Percentiles rank a stretch among this genome's conserved stretches.
These are phyloP conservation scores for Tolypocladium cylindrosporum DNA, from an alignment of 2,329 filamentous ascomycete genomes.

Conservation along the genomic window DNA sequence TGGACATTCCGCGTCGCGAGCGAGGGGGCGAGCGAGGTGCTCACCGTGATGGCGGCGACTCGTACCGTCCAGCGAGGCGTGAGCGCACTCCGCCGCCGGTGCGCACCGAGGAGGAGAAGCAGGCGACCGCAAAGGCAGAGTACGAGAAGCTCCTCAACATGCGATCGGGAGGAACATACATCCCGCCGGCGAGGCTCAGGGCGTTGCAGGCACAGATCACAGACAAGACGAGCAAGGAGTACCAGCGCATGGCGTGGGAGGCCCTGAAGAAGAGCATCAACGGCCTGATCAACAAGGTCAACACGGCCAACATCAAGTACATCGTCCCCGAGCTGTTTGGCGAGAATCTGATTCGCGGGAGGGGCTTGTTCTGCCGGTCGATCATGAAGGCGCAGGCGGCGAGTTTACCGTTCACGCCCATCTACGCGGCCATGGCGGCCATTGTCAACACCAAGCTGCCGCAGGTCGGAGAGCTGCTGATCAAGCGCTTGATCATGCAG, in stretches of 20 bases:
- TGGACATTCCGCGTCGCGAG: constrained; percentile 28
- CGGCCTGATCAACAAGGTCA: constrained; percentile 98
- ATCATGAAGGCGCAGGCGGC: constrained; percentile 99
- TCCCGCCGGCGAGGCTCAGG: constrained; percentile 81
- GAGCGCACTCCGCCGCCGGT: constrained; percentile 25
- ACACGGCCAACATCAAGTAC: constrained; percentile 93
- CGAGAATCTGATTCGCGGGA: constrained; percentile 85
- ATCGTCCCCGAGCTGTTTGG: constrained; percentile 94
- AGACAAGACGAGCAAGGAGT: constrained; percentile 92
- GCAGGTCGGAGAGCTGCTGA: constrained; percentile 82
- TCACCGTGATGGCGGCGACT: constrained; percentile 36
- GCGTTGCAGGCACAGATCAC: constrained; percentile 95
- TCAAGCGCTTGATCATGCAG: constrained; percentile 77
- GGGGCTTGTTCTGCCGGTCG: constrained; percentile 86
- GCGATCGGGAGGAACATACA: constrained; percentile 92
- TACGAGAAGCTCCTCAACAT: constrained; percentile 87
- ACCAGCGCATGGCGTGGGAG: constrained; percentile 98
- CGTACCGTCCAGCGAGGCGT: constrained; percentile 33
- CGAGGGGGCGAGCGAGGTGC: constrained; percentile 11
- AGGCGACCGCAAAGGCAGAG: constrained; percentile 80
- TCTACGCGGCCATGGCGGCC: constrained; percentile 90
- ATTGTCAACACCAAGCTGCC: constrained; percentile 97
- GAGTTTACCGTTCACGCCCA: constrained; percentile 89
- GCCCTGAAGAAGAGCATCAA: constrained; percentile 98
- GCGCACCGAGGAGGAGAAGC: constrained; percentile 70